These are phyloP conservation scores for Clohesyomyces aquaticus DNA, from an alignment of 495 filamentous ascomycete genomes.

Conservation along the genomic window DNA sequence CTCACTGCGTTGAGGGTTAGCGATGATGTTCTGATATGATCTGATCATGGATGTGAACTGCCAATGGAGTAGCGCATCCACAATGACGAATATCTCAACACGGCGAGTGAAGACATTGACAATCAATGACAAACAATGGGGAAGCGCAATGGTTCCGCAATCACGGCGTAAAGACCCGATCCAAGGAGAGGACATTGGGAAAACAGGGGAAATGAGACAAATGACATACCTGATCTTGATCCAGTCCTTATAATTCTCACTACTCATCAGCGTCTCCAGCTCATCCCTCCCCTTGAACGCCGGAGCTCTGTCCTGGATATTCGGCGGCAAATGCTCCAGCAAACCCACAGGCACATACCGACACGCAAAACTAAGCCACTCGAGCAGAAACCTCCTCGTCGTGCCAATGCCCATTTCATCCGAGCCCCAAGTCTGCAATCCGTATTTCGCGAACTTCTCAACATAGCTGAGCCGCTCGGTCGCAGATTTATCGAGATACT, in stretches of 20 bases:
- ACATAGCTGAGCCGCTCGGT: conserved; percentile 82
- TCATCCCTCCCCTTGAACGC: conserved; percentile 82
- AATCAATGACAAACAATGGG: too few relatives aligned
- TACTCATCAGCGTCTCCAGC: conserved; percentile 85
- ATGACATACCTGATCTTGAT: conserved; percentile 88
- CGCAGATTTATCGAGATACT: conserved; percentile 93
- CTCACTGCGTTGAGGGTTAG: conserved; percentile 72
- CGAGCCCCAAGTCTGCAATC: conserved; percentile 89
- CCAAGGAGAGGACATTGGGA: conserved; percentile 5
- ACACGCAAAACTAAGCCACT: conserved; percentile 91
- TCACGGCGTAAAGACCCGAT: conserved; percentile 8
- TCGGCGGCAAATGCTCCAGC: conserved; percentile 83
- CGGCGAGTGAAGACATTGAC: too few relatives aligned
- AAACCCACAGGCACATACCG: conserved; percentile 90
- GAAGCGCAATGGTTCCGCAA: too few relatives aligned
- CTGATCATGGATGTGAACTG: too few relatives aligned
- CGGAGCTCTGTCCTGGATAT: conserved; percentile 84
- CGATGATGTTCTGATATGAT: too few relatives aligned
- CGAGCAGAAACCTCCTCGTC: conserved; percentile 86
- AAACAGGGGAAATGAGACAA: not conserved
- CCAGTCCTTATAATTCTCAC: conserved; percentile 93
- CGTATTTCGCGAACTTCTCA: conserved; percentile 86
- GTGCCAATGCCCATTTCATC: conserved; percentile 91
- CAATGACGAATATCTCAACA: too few relatives aligned
- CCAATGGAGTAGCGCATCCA: too few relatives aligned